Evolutionary conservation across 371 early-diverging fungal genomes (phyloP).

Genomic region (Haplosporangium sp.): DNA sequence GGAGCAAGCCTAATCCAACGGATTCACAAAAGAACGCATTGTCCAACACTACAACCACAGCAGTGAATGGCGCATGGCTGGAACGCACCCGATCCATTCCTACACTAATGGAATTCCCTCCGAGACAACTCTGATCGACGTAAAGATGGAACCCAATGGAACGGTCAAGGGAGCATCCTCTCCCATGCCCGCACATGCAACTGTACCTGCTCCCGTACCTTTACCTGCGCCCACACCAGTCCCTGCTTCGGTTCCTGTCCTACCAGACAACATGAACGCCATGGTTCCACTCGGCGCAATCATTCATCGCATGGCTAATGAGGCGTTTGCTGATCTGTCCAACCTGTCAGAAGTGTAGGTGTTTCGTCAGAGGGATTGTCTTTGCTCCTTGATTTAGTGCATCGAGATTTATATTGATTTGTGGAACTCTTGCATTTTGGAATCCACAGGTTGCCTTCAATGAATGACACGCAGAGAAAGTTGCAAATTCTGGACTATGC

Average conservation of each 20-base stretch:
- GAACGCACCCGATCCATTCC: conserved; percentile 36
- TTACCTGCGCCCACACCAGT: conserved; percentile 5
- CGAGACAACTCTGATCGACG: conserved; percentile 18
- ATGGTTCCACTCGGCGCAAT: conserved; percentile 70
- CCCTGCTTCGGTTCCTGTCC: conserved; percentile 19
- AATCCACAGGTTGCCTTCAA: conserved; percentile 64
- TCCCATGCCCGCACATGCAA: conserved; percentile 11
- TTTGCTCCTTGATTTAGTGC: neutral
- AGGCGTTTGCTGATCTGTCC: conserved; percentile 66
- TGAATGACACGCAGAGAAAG: conserved; percentile 69
- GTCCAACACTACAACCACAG: neutral
- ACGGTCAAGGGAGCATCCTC: conserved; percentile 21
- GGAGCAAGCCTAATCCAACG: conserved; percentile 9
- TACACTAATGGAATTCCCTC: conserved; percentile 34
- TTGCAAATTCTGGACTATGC: conserved; percentile 67
- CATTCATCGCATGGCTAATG: conserved; percentile 66
- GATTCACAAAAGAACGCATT: conserved; percentile 1
- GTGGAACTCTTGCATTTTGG: conserved; percentile 1
- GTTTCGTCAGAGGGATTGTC: neutral
- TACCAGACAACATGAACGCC: conserved; percentile 47
- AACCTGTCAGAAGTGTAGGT: conserved; percentile 71
- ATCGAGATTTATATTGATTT: neutral
- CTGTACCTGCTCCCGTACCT: conserved; percentile 6
- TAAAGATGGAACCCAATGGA: conserved; percentile 51
- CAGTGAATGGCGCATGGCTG: conserved; percentile 51